Conservation (phyloP, 2,329 filamentous ascomycete genomes). For the Cordyceps javanica region DNA sequence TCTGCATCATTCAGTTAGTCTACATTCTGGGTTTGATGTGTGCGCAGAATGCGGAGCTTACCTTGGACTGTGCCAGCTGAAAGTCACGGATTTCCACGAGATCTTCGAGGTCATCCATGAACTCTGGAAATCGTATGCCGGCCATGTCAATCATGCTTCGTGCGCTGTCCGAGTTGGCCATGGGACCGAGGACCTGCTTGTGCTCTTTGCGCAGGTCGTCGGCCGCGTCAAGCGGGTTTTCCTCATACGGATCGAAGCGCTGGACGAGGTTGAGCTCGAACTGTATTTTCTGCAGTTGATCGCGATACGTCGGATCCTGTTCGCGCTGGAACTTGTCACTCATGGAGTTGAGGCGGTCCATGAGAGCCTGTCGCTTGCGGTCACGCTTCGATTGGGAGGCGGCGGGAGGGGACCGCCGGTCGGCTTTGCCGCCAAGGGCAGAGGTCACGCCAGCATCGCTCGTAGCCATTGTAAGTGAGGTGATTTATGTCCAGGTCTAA, state of each 20-base stretch:
- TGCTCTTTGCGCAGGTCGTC: slow-evolving; percentile 54
- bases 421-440: slow-evolving; percentile 26
- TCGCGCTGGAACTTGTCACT: slow-evolving; percentile 73
- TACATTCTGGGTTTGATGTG: not conserved
- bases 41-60: slow-evolving; percentile 36
- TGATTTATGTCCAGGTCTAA: not conserved
- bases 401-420: slow-evolving; percentile 31
- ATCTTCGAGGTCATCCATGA: slow-evolving; percentile 81
- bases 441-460: slow-evolving; percentile 30
- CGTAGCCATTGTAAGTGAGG: slow-evolving; percentile 29
- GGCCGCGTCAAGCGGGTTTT: slow-evolving; percentile 67
- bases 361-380: slow-evolving; percentile 77
- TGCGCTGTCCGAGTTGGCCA: slow-evolving; percentile 34
- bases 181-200: slow-evolving; percentile 37
- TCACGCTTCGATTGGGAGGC: slow-evolving; percentile 72
- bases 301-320: slow-evolving; percentile 76
- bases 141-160: slow-evolving; percentile 64
- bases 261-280: slow-evolving; percentile 82
- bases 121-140: slow-evolving; percentile 78
- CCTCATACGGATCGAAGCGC: slow-evolving; percentile 73
- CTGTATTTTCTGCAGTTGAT: slow-evolving; percentile 87
- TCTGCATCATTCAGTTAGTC: slow-evolving; percentile 31
- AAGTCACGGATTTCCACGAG: slow-evolving; percentile 82
- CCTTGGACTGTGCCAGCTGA: slow-evolving; percentile 73
- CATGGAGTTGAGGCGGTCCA: slow-evolving; percentile 71